A percentile compares a stretch with the other conserved stretches of the same genome.
Evolutionary conservation across 2,329 filamentous ascomycete genomes (phyloP).

Genomic region (Fusarium neocosmosporiellum): DNA sequence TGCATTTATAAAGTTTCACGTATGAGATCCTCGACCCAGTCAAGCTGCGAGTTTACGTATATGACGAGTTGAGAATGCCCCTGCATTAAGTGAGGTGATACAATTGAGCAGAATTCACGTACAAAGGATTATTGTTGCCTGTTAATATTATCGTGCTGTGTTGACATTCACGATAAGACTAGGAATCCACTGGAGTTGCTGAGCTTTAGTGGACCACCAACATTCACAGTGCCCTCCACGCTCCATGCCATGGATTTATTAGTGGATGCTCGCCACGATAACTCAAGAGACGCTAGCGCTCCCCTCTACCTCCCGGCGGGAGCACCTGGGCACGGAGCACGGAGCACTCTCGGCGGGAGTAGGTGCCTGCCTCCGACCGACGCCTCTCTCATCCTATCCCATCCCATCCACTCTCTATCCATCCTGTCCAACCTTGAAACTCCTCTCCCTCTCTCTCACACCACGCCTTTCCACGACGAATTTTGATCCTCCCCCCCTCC

Average conservation of each 20-base stretch:
- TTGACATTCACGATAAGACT: neutral
- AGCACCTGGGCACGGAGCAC: neutral
- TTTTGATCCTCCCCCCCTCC: neutral
- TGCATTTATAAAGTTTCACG: neutral
- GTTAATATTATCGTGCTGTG: neutral
- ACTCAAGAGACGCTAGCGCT: constrained; percentile 6
- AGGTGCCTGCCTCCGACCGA: constrained; percentile 25
- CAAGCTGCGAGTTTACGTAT: neutral
- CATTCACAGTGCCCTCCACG: neutral
- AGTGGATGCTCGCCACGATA: neutral
- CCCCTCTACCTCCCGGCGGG: constrained; percentile 17
- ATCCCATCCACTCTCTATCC: constrained; percentile 10
- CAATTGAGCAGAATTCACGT: neutral
- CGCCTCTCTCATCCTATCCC: constrained; percentile 10
- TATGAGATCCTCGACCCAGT: neutral
- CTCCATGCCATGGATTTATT: too few species aligned
- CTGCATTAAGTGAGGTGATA: neutral
- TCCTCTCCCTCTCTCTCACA: neutral
- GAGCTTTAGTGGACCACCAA: neutral
- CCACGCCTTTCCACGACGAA: neutral
- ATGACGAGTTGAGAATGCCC: neutral
- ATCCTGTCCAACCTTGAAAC: neutral
- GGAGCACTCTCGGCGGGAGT: neutral
- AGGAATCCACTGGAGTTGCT: neutral
- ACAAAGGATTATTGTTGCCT: neutral